Conservation (phyloP, 2,329 filamentous ascomycete species). For the Aspergillus sp. region DNA sequence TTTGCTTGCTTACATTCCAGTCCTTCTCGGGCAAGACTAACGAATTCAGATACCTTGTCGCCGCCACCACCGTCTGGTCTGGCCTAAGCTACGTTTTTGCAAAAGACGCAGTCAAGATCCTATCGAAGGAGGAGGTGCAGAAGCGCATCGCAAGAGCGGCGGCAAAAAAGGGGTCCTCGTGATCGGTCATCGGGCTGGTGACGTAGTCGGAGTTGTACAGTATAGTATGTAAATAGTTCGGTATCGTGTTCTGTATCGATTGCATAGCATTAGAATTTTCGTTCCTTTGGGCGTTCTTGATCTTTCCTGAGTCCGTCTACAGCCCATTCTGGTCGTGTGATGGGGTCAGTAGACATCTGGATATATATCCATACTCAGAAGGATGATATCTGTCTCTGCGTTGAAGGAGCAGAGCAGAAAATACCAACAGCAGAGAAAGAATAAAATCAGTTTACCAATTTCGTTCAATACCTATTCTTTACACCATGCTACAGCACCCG, state of each 20-base stretch:
- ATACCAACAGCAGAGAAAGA: too few species aligned
- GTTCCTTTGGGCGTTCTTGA: too few species aligned
- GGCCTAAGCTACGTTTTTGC: conserved; percentile 88
- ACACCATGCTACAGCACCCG: too few species aligned
- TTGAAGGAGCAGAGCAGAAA: too few species aligned
- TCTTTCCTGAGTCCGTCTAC: not conserved
- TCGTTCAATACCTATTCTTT: too few species aligned
- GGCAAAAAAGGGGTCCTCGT: conserved; percentile 22
- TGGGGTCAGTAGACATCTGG: too few species aligned
- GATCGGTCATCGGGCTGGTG: not conserved
- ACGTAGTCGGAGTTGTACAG: not conserved
- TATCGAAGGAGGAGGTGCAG: conserved; percentile 51
- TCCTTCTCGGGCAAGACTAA: conserved; percentile 2
- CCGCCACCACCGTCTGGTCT: conserved; percentile 87
- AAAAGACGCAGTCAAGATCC: conserved; percentile 87
- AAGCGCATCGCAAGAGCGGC: conserved; percentile 32
- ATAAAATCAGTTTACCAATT: too few species aligned
- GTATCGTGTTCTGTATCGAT: not conserved
- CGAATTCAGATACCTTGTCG: conserved; percentile 71
- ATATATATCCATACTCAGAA: not conserved
- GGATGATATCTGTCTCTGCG: too few species aligned
- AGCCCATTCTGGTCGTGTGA: too few species aligned
- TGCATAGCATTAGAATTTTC: too few species aligned
- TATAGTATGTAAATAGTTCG: not conserved
- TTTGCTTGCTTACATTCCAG: not conserved